Percentiles rank a stretch among this genome's conserved stretches.
These are phyloP conservation scores for Davidsoniella neocaledoniae DNA, from an alignment of 2,329 filamentous ascomycete genomes.

Conservation along the genomic window DNA sequence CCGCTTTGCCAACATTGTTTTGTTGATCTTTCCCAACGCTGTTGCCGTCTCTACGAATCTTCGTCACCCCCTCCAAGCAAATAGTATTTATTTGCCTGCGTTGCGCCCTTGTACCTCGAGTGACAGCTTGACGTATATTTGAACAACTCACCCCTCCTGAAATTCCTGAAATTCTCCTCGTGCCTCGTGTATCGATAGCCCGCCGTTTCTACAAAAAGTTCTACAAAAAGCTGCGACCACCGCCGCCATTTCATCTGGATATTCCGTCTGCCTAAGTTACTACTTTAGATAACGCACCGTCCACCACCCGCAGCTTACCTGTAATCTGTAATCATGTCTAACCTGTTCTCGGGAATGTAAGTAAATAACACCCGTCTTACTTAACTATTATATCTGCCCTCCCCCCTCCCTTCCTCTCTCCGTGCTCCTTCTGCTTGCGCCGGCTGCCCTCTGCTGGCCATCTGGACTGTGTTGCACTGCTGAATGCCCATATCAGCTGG, in stretches of 20 bases:
- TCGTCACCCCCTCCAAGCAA: neutral
- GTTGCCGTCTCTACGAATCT: neutral
- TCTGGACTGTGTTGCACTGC: no score
- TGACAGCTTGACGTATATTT: no score
- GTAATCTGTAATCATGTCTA: constrained; percentile 31
- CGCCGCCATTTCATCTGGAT: neutral
- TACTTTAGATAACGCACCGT: neutral
- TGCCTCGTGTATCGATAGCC: neutral
- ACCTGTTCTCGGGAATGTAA: constrained; percentile 47
- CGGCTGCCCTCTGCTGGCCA: no score
- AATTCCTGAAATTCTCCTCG: constrained; percentile 1
- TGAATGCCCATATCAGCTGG: no score
- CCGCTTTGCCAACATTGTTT: neutral
- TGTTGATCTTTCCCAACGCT: neutral
- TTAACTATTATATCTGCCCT: constrained; percentile 8
- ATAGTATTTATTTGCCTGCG: neutral
- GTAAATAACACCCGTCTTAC: constrained; percentile 18
- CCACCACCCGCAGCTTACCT: neutral
- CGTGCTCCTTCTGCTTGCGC: neutral
- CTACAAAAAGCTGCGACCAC: neutral
- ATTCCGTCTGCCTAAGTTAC: neutral
- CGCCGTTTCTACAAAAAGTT: neutral
- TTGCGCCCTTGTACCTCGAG: neutral
- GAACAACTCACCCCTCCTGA: constrained; percentile 6
- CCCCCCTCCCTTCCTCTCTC: constrained; percentile 4